Evolutionary conservation across 192 early-diverging fungal species (phyloP).

Genomic region (Neocallimastix lanati): DNA sequence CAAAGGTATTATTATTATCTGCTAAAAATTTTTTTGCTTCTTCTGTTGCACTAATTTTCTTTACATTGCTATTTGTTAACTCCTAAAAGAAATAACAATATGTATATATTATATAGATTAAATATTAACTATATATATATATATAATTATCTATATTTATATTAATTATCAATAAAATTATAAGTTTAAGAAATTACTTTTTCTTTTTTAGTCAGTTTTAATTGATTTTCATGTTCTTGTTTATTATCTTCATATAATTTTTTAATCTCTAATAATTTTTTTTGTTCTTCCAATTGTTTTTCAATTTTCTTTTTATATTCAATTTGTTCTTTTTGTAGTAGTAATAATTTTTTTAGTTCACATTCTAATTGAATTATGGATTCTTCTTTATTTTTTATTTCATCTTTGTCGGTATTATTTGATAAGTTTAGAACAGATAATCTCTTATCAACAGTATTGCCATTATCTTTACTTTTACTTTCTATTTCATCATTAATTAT

Average conservation of each 20-base stretch:
- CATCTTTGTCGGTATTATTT: no score
- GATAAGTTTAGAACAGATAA: no score
- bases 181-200: background rate
- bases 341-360: background rate
- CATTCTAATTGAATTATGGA: background rate
- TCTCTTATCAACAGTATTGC: background rate
- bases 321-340: background rate
- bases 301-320: background rate
- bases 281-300: background rate
- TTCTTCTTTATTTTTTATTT: no score
- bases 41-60: background rate
- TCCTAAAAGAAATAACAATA: background rate
- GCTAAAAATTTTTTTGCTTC: background rate
- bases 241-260: background rate
- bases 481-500: no score
- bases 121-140: no score
- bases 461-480: background rate
- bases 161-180: no score
- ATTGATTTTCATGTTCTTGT: background rate
- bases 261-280: background rate
- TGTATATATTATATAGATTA: no score
- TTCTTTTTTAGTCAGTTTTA: background rate
- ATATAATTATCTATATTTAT: no score
- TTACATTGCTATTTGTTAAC: background rate
- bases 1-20: background rate